These are phyloP conservation scores for Dendryphion nanum DNA, from an alignment of 2,329 filamentous ascomycete genomes.

Conservation along the genomic window DNA sequence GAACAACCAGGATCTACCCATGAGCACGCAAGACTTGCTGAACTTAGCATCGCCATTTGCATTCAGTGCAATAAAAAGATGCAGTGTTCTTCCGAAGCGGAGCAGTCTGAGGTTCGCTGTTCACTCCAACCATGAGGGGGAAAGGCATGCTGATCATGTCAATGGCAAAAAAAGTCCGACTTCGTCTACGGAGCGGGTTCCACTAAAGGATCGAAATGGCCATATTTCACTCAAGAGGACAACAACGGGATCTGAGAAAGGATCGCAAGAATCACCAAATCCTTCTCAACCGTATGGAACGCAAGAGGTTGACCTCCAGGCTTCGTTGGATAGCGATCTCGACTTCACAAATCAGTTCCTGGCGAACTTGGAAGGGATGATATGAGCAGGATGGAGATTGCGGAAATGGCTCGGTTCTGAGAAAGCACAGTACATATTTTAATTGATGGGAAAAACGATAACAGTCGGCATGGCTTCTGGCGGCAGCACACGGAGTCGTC, in stretches of 20 bases:
- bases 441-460: too few species aligned
- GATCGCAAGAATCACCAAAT: constrained; percentile 16
- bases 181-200: constrained; percentile 18
- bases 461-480: too few species aligned
- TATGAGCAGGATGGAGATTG: too few species aligned
- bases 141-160: constrained; percentile 5
- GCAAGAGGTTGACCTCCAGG: constrained; percentile 20
- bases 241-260: constrained; percentile 15
- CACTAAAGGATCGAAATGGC: constrained; percentile 28
- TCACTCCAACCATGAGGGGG: constrained; percentile 11
- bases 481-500: neutral
- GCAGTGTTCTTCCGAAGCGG: constrained; percentile 11
- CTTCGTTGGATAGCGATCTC: constrained; percentile 19
- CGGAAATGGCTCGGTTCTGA: too few species aligned
- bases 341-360: constrained; percentile 29
- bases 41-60: constrained; percentile 41
- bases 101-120: constrained; percentile 24
- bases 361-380: constrained; percentile 15
- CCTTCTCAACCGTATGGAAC: constrained; percentile 7
- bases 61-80: constrained; percentile 44
- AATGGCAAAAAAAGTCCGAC: constrained; percentile 21
- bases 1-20: constrained; percentile 10
- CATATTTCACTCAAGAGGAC: constrained; percentile 14
- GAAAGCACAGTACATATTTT: too few species aligned
- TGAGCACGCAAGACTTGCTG: constrained; percentile 48